Percentiles rank a stretch among this genome's conserved stretches.
Conservation (phyloP, 192 early-diverging fungal genomes). For the Umbelopsis isabellina region DNA sequence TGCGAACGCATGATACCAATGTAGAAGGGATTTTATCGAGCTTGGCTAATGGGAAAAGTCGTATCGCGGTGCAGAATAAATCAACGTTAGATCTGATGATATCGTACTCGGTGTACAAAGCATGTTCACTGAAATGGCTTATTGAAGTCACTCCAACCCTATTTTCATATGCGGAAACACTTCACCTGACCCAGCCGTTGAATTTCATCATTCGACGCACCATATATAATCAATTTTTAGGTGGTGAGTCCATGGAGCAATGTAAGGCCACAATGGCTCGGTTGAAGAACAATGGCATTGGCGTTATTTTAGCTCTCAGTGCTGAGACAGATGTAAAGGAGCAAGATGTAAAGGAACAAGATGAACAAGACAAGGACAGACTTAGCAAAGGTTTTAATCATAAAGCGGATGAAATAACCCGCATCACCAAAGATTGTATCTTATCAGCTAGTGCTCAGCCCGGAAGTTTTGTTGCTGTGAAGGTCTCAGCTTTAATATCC, state of each 20-base stretch:
- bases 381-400: conserved; percentile 43
- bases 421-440: conserved; percentile 72
- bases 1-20: background rate
- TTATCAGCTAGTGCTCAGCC: conserved; percentile 67
- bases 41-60: conserved; percentile 41
- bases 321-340: conserved; percentile 76
- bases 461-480: conserved; percentile 82
- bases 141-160: conserved; percentile 61
- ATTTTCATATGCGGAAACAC: conserved; percentile 56
- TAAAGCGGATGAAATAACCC: conserved; percentile 68
- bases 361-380: conserved; percentile 47
- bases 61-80: conserved; percentile 50
- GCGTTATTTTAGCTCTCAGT: conserved; percentile 86
- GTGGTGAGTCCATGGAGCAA: conserved; percentile 85
- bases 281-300: conserved; percentile 67
- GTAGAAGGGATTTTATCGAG: background rate
- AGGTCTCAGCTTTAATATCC: conserved; percentile 83
- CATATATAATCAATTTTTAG: conserved; percentile 91
- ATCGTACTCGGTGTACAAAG: conserved; percentile 69
- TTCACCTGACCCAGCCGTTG: conserved; percentile 50
- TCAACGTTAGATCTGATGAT: conserved; percentile 60
- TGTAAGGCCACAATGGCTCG: conserved; percentile 80
- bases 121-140: conserved; percentile 68
- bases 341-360: conserved; percentile 64
- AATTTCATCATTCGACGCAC: conserved; percentile 80